A percentile compares a stretch with the other conserved stretches of the same genome.
Evolutionary conservation across 148 eudicot species (phyloP).

Genomic region (Suaeda aralocaspica): DNA sequence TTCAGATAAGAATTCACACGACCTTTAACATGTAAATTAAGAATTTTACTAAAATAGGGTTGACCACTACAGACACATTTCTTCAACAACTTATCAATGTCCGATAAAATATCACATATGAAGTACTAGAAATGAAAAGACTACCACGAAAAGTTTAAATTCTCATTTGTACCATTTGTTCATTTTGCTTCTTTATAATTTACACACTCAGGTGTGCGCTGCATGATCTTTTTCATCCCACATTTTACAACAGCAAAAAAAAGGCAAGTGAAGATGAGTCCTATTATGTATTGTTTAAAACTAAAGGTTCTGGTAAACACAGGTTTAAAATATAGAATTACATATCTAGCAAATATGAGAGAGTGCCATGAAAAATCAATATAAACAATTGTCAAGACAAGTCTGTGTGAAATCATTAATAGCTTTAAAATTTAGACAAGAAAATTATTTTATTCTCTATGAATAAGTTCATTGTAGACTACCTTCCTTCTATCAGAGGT

Average conservation of each 20-base stretch:
- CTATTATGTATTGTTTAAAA: background rate
- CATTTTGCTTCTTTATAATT: too few species aligned
- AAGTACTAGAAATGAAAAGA: too few species aligned
- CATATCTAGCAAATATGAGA: too few species aligned
- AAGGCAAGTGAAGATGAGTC: background rate
- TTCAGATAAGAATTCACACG: too few species aligned
- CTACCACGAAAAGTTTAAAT: too few species aligned
- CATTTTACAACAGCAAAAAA: background rate
- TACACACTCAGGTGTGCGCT: too few species aligned
- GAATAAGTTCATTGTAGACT: constrained; percentile 10
- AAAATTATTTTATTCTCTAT: background rate
- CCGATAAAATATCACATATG: too few species aligned
- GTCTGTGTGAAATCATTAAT: too few species aligned
- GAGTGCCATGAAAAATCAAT: too few species aligned
- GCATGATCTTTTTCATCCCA: background rate
- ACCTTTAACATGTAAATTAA: too few species aligned
- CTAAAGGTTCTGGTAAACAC: background rate
- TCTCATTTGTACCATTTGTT: too few species aligned
- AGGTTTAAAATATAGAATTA: background rate
- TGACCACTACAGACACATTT: background rate
- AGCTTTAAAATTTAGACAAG: background rate
- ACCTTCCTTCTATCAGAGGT: constrained; percentile 97
- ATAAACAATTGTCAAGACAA: background rate
- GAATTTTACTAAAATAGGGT: too few species aligned
- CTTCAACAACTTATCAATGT: background rate